A percentile compares a stretch with the other conserved stretches of the same genome.
These are phyloP conservation scores for Paramecium pentaurelia DNA, from an alignment of 73 alveolate genomes.

Conservation along the genomic window DNA sequence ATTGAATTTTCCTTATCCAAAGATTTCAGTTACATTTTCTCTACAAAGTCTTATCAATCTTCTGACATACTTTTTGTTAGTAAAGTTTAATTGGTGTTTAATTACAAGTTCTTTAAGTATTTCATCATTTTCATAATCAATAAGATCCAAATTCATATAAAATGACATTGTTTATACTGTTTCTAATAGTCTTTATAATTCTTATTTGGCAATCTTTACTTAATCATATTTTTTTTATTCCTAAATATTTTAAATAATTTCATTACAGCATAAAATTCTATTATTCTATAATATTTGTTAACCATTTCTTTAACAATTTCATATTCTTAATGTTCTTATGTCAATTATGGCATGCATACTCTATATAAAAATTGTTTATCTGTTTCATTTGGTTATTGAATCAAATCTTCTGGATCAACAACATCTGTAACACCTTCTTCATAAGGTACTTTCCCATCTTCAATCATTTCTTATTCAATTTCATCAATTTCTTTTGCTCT, in stretches of 20 bases:
- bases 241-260: background rate
- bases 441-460: conserved; percentile 51
- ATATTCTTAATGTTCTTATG: conserved; percentile 60
- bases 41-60: conserved; percentile 47
- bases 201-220: conserved; percentile 58
- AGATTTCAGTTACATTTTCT: conserved; percentile 55
- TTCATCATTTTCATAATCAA: conserved; percentile 44
- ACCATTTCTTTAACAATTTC: conserved; percentile 61
- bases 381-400: background rate
- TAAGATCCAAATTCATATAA: conserved; percentile 48
- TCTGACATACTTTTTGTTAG: conserved; percentile 32
- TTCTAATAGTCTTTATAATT: conserved; percentile 45
- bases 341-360: background rate
- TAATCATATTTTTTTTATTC: conserved; percentile 49
- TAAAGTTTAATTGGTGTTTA: conserved; percentile 7
- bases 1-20: conserved; percentile 57
- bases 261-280: conserved; percentile 52
- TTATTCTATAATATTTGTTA: conserved; percentile 57
- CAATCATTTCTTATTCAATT: conserved; percentile 56
- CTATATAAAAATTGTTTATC: background rate
- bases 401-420: conserved; percentile 26
- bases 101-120: background rate
- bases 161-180: conserved; percentile 42
- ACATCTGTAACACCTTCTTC: conserved; percentile 49
- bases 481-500: conserved; percentile 61